Evolutionary conservation across 768 basidiomycete species (phyloP), one percentile per base, ranked within the genome.

Genomic region (Pisolithus microcarpus): DNA sequence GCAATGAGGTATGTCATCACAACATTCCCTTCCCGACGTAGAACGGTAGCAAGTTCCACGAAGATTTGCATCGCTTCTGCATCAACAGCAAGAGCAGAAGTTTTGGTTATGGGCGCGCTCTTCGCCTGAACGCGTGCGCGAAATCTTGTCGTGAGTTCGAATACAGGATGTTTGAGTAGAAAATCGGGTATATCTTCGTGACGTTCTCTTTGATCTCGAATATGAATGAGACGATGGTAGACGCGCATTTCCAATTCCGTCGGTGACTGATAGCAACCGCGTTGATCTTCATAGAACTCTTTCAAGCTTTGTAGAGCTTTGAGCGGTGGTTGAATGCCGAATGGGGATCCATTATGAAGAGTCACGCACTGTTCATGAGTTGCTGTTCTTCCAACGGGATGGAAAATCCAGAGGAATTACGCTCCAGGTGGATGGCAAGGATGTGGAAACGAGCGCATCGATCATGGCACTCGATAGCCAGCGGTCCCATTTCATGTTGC

Each of bases 231-330:
- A 43, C 94, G 82, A 62, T 94, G 90, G 68, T 97, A 99, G 1
- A 96, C 84, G 30, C 91, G 84, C 83, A 99, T 96, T 67, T 99
- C 95, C 43, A 97, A 78, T 62, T 98, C 94, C 37, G 86, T 87
- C 0, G 86, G 81, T 9, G 86, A 87, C 58, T 82, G 70, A 53
- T 85, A 84, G 38, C 71, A 68, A 8, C 74, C 77, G 0, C 81
- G 74, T 51, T 88, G 84, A 60, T 96, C 94, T 56, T 89, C 83
- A 62, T 96, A 95, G 59, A 91, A 93, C 62, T 97, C 89, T 66
- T 91, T 92, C 50, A 98, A 75, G 59, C 87, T 91, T 65, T 91
- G 90, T 36, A 97, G 76, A 15, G 92, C 94, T 98, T n/a, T 11
- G 8, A 18, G 43, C 26, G n/a, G 48, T 24, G 3, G 40, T 54